Evolutionary conservation across 2,329 filamentous ascomycete species (phyloP).

Genomic region (Ceratocystis papillata): DNA sequence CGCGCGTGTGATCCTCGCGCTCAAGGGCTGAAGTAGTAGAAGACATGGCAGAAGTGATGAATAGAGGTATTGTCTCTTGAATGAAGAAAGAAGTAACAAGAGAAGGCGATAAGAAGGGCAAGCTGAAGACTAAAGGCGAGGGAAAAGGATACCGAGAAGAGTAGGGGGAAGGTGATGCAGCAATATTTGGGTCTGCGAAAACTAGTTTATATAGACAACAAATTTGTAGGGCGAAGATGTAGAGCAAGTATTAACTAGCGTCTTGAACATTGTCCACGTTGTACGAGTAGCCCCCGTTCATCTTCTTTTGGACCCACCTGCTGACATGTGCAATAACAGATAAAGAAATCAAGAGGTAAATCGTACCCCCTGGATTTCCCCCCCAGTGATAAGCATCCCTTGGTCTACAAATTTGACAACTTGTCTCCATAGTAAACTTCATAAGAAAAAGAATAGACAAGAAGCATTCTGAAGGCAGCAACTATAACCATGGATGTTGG

Average conservation of each 20-base stretch:
- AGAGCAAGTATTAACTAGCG: neutral
- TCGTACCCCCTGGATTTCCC: conserved; percentile 16
- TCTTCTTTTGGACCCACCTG: conserved; percentile 4
- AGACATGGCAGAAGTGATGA: conserved; percentile 18
- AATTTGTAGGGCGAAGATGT: neutral
- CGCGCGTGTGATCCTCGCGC: conserved; percentile 69
- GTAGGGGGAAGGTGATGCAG: neutral
- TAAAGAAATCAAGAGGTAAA: neutral
- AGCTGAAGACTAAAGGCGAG: conserved; percentile 12
- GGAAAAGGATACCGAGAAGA: neutral
- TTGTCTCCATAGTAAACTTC: neutral
- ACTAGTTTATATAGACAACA: conserved; percentile 9
- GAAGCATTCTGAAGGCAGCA: too few species aligned
- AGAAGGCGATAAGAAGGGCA: conserved; percentile 23
- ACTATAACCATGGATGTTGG: too few species aligned
- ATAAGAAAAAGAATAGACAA: neutral
- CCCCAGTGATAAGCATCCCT: neutral
- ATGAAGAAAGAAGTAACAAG: conserved; percentile 16
- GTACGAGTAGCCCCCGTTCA: neutral
- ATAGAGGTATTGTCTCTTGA: conserved; percentile 22
- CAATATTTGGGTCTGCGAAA: neutral
- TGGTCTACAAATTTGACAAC: neutral
- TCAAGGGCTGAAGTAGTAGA: conserved; percentile 42
- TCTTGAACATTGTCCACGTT: conserved; percentile 9
- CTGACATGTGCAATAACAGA: neutral